Evolutionary conservation across 352 stramenopile genomes (phyloP), one percentile per base, ranked within the genome.

Genomic region (Globisporangium emineosum): DNA sequence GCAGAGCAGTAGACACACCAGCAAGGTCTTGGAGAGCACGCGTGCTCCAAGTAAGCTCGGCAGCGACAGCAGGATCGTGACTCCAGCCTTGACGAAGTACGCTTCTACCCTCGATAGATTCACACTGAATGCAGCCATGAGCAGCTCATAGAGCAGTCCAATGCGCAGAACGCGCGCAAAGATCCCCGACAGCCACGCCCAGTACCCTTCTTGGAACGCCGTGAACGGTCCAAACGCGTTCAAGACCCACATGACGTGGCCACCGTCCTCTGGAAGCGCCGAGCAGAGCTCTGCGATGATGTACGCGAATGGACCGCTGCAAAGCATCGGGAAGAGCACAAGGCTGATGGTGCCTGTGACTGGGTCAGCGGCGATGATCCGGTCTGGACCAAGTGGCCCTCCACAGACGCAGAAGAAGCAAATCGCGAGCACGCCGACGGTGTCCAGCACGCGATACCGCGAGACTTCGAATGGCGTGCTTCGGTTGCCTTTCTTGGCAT

Each of bases 201-300:
- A 77, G 63, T 80, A 86, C 5, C 78, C 81, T 51, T 81, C 72
- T 60, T 89, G 79, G 59, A 88, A 88, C 2, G 65, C 81, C 66
- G 68, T 75, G 65, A 86, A 89, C 12, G 79, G 69, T 1, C 90
- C 92, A 78, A 96, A 97, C 7, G 90, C 90, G 64, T 84, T 80
- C 60, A 93, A 71, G 2, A 96, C 83, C 92, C 90, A 98, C 13
- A 87, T 83, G 1, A 94, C 80, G 61, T 82, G 92, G 27, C 76
- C 89, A 7, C 78, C 72, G 42, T 79, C 69, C 42, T 97, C 90
- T 1, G 88, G 89, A 63, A 96, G 91, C 7, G 89, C 75, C 0
- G 83, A 87, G 25, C 80, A 89, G 21, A 98, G 71, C 71, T 98
- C 91, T 4, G 90, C 86, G 15, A 93, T 96, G 32, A 98, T 88